phyloP scores from a whole-genome alignment of 805 yeast species.

The Maudiozyma turicensis region DNA sequence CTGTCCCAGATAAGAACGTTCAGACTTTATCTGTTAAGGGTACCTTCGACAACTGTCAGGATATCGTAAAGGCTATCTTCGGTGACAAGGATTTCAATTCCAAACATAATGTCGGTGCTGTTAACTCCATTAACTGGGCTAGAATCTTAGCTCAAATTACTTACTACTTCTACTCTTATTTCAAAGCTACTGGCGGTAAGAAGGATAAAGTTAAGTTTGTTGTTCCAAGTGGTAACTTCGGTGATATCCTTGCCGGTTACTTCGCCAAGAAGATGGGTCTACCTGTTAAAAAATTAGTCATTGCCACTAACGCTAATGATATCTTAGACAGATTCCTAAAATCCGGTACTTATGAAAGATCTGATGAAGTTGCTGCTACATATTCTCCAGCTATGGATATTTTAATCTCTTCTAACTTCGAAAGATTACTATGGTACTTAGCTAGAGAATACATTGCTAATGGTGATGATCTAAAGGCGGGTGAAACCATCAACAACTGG shows the following conservation, averaged over 20 bases:
- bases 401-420: constrained; percentile 88
- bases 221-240: constrained; percentile 97
- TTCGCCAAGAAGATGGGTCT: constrained; percentile 93
- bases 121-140: constrained; percentile 98
- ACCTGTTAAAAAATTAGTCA: constrained; percentile 75
- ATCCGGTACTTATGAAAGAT: constrained; percentile 76
- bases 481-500: constrained; percentile 60
- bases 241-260: constrained; percentile 95
- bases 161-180: constrained; percentile 88
- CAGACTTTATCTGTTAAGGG: constrained; percentile 94
- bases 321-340: constrained; percentile 87
- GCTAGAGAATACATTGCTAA: constrained; percentile 59
- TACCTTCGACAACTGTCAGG: constrained; percentile 97
- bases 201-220: constrained; percentile 61
- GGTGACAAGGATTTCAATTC: constrained; percentile 82
- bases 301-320: constrained; percentile 94
- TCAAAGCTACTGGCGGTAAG: constrained; percentile 42
- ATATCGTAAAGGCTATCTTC: constrained; percentile 84
- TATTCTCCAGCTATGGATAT: constrained; percentile 98
- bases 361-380: constrained; percentile 70
- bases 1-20: constrained; percentile 84
- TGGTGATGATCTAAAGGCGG: constrained; percentile 59
- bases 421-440: constrained; percentile 91
- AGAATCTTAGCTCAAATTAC: constrained; percentile 96
- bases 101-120: constrained; percentile 92